A percentile compares a stretch with the other conserved stretches of the same genome.
phyloP scores from a whole-genome alignment of 1,139 yeast genomes.

The Candida pseudoviswanathii region DNA sequence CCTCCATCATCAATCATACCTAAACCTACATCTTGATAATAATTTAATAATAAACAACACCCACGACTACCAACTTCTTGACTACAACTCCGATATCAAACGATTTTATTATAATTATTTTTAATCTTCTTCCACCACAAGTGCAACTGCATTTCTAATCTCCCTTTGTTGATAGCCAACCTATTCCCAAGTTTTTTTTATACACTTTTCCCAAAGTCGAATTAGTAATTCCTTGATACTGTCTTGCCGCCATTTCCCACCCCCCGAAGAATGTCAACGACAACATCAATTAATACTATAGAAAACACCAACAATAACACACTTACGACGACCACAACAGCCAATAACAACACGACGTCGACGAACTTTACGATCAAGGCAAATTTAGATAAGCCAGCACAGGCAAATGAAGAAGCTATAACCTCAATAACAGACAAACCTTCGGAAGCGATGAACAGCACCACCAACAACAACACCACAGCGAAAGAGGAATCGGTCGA shows the following conservation, averaged over 20 bases:
- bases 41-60: neutral
- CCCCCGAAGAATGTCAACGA: constrained; percentile 4
- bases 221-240: neutral
- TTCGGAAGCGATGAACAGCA: neutral
- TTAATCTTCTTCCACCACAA: neutral
- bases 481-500: neutral
- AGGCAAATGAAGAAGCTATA: neutral
- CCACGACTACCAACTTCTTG: neutral
- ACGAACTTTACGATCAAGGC: constrained; percentile 3
- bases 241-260: neutral
- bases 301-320: constrained; percentile 1
- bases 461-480: neutral
- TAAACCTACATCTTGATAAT: neutral
- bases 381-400: neutral
- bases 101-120: neutral
- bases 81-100: neutral
- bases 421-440: constrained; percentile 2
- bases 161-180: neutral
- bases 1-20: neutral
- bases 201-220: neutral
- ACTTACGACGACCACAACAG: neutral
- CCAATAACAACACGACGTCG: neutral
- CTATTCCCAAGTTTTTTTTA: neutral
- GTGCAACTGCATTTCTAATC: neutral
- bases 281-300: constrained; percentile 4